These are phyloP conservation scores for Suhomyces faveliae DNA, from an alignment of 805 yeast species.

Conservation along the genomic window DNA sequence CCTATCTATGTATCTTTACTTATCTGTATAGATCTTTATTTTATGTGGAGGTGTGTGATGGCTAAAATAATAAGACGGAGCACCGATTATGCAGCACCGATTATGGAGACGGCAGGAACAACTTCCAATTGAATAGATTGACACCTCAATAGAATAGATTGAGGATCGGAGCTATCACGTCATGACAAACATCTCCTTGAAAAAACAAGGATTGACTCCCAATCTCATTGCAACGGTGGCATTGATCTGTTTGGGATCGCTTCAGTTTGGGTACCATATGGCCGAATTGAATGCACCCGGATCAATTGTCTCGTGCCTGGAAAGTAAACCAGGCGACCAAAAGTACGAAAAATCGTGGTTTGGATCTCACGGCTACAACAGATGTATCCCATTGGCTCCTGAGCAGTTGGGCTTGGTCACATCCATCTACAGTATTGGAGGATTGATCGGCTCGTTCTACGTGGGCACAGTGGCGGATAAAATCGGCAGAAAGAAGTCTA, in stretches of 20 bases:
- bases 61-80: neutral
- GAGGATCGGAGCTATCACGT: neutral
- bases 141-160: too few species aligned
- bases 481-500: slow-evolving; percentile 61
- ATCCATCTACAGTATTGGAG: slow-evolving; percentile 81
- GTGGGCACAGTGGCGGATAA: slow-evolving; percentile 65
- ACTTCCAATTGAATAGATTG: neutral
- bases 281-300: slow-evolving; percentile 93
- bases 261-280: slow-evolving; percentile 94
- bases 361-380: slow-evolving; percentile 35
- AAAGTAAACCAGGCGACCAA: slow-evolving; percentile 26
- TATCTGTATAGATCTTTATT: too few species aligned
- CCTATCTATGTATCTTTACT: too few species aligned
- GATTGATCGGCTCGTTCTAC: slow-evolving; percentile 67
- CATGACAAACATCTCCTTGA: neutral
- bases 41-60: neutral
- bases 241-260: slow-evolving; percentile 70
- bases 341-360: slow-evolving; percentile 40
- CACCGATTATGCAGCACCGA: neutral
- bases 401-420: slow-evolving; percentile 70
- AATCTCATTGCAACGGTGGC: slow-evolving; percentile 45
- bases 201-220: slow-evolving; percentile 19
- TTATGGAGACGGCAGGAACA: neutral
- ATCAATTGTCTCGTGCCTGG: slow-evolving; percentile 58
- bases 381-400: slow-evolving; percentile 59